Evolutionary conservation across 495 filamentous ascomycete genomes (phyloP).

Genomic region (Haplographium delicatum): DNA sequence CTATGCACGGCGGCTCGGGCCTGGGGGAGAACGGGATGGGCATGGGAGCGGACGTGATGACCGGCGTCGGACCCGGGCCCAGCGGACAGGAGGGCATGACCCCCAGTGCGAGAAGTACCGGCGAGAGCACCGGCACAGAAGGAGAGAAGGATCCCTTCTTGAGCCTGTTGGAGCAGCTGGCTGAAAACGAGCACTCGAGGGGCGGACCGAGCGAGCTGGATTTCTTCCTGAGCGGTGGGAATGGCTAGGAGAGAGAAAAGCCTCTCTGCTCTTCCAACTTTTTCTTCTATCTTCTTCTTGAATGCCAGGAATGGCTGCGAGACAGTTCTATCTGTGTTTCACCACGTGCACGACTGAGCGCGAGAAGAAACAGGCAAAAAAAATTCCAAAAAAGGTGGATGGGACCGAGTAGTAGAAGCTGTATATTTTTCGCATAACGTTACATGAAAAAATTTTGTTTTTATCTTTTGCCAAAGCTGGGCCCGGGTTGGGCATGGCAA

Average conservation of each 20-base stretch:
- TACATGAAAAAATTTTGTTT: no score
- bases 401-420: no score
- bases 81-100: slow-evolving; percentile 29
- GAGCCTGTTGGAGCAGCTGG: slow-evolving; percentile 71
- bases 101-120: slow-evolving; percentile 35
- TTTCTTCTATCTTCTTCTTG: no score
- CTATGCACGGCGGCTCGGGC: background rate
- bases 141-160: slow-evolving; percentile 74
- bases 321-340: no score
- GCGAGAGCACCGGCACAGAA: slow-evolving; percentile 34
- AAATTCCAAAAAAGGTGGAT: no score
- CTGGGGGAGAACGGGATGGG: background rate
- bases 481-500: no score
- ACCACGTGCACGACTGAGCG: no score
- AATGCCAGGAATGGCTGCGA: no score
- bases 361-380: no score
- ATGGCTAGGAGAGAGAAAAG: background rate
- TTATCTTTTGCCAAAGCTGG: no score
- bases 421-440: no score
- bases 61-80: slow-evolving; percentile 31
- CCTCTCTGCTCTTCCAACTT: no score
- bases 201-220: slow-evolving; percentile 61
- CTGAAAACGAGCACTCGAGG: slow-evolving; percentile 60
- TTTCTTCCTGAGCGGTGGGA: slow-evolving; percentile 53
- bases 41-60: background rate